phyloP scores from a whole-genome alignment of 139 green algal species.

The Edaphochlamys debaryana region DNA sequence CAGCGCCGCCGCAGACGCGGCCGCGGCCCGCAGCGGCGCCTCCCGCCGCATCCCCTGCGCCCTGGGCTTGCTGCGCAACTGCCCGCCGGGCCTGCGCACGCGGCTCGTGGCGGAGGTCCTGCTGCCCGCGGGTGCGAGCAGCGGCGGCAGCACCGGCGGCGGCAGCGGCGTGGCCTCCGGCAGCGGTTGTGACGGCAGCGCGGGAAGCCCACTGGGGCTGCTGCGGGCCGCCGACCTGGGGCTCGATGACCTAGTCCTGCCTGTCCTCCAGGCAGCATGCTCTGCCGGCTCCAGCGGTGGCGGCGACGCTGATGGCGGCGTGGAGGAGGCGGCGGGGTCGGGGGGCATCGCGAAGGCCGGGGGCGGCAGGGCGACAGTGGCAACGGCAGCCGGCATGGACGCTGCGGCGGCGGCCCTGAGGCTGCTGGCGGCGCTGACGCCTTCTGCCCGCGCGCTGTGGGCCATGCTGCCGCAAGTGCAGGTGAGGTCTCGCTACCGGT shows the following conservation, averaged over 20 bases:
- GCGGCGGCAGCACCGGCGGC: no score
- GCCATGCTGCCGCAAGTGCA: no score
- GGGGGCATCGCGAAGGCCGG: no score
- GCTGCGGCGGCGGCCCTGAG: no score
- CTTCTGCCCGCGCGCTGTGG: no score
- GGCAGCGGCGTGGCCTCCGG: neutral
- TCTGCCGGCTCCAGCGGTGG: no score
- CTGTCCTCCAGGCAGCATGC: neutral
- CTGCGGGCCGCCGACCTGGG: neutral
- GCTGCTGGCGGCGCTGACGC: no score
- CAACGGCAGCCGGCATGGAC: no score
- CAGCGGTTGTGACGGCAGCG: neutral
- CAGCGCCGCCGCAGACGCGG: neutral
- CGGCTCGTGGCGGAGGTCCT: conserved; percentile 25
- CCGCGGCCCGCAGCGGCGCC: neutral
- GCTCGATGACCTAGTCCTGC: conserved; percentile 12
- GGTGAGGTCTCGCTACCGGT: no score
- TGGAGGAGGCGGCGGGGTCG: no score
- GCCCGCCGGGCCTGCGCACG: neutral
- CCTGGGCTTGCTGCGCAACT: conserved; percentile 28
- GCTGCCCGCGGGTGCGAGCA: neutral
- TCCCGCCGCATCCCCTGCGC: neutral
- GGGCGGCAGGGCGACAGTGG: no score
- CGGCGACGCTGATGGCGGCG: no score
- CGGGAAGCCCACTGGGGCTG: neutral